Evolutionary conservation across 805 yeast genomes (phyloP).

Genomic region (Starmerella scarabaei): DNA sequence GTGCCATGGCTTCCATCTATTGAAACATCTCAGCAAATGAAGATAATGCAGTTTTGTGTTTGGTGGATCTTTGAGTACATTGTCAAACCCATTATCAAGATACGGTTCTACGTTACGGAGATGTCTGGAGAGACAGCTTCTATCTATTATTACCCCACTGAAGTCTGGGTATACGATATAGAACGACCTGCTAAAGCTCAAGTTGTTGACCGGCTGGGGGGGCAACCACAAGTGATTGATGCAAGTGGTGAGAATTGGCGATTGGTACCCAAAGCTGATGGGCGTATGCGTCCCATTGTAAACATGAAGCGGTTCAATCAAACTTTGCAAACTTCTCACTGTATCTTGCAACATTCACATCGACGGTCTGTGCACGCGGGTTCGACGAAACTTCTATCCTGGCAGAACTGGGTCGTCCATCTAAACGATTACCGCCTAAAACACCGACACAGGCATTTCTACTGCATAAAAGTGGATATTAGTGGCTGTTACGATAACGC

Average conservation of each 20-base stretch:
- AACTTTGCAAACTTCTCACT: constrained; percentile 15
- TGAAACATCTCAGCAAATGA: constrained; percentile 31
- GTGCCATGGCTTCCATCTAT: constrained; percentile 41
- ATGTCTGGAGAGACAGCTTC: constrained; percentile 21
- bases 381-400: background rate
- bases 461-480: constrained; percentile 61
- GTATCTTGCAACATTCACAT: constrained; percentile 26
- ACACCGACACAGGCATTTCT: constrained; percentile 29
- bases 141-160: constrained; percentile 10
- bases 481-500: constrained; percentile 64
- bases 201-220: constrained; percentile 23
- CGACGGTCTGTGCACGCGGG: constrained; percentile 31
- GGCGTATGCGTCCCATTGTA: constrained; percentile 12
- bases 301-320: constrained; percentile 16
- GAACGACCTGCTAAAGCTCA: constrained; percentile 32
- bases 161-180: constrained; percentile 31
- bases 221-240: too few relatives aligned
- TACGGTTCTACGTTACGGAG: constrained; percentile 59
- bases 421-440: constrained; percentile 28
- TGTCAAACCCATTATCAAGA: constrained; percentile 35
- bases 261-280: constrained; percentile 18
- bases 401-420: constrained; percentile 35
- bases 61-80: constrained; percentile 28
- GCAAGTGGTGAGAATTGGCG: constrained; percentile 1
- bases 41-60: background rate